Evolutionary conservation across 2,329 filamentous ascomycete genomes (phyloP), one percentile per base, ranked within the genome.

Genomic region (Talaromyces amestolkiae): DNA sequence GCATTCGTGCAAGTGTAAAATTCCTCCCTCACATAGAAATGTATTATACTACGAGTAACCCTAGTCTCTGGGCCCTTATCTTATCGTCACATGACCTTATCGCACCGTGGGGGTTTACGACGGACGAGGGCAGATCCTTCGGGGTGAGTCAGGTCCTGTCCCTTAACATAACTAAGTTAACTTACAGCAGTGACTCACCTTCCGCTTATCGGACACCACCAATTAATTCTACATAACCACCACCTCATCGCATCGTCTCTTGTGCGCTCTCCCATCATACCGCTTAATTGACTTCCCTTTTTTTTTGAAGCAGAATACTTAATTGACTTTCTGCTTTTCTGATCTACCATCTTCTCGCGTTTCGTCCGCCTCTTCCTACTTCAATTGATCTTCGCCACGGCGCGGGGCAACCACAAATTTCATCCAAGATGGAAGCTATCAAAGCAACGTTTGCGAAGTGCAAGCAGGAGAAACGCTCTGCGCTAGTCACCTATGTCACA

Each of bases 401-500:
- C 59, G 64, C 35, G 59, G 51, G 59, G 60, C 61, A 27, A 19
- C n/a, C 13, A n/a, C 39, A 39, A 37, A 61, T 47, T 62, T 64
- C 66, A 67, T 56, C 64, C 69, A 77, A 61, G 53, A 83, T 84
- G 82, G 84, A 87, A 64, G 78, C 76, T 43, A 82, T 87, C 68
- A 86, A 85, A 73, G 72, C 79, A 65, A 83, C 83, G 3, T 87
- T 87, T 72, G 84, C 83, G 62, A 80, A 80, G 77, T 86, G 84
- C 78, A 86, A 85, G 74, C 76, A 80, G 70, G 83, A 87, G 71
- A 80, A 74, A 69, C 77, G 95, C 86, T 83, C 91, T 70, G 94
- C 95, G 60, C 85, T 99, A 68, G 92, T 99, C 69, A 93, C 93
- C 33, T 99, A 99, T 84, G 92, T 97, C 75, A 99, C 95, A 31